These are phyloP conservation scores for Leccinum obscurum DNA, from an alignment of 768 basidiomycete genomes.

Conservation along the genomic window DNA sequence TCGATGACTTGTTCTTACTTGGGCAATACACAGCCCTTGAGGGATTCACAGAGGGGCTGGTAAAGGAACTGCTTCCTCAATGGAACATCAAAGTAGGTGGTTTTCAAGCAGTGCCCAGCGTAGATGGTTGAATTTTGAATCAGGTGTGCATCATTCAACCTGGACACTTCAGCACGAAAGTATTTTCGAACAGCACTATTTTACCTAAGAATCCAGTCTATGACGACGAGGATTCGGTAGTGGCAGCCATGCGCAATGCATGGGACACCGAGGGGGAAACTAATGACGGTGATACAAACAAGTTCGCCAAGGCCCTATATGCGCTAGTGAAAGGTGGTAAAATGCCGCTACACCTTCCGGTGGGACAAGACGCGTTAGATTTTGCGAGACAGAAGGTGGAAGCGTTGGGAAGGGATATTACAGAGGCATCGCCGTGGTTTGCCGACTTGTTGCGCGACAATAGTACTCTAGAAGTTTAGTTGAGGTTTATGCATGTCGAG, in stretches of 20 bases:
- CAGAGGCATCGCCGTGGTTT: conserved; percentile 4
- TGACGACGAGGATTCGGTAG: background rate
- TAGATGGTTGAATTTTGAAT: background rate
- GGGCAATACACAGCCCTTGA: background rate
- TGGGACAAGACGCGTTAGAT: conserved; percentile 7
- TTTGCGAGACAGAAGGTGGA: background rate
- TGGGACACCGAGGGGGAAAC: background rate
- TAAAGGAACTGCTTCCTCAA: background rate
- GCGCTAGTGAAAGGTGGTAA: background rate
- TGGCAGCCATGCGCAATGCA: background rate
- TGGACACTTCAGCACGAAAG: conserved; percentile 4
- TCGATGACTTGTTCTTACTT: background rate
- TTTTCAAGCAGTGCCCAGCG: background rate
- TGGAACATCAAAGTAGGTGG: background rate
- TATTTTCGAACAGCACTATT: background rate
- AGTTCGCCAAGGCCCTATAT: conserved; percentile 4
- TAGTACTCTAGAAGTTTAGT: background rate
- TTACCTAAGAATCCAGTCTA: background rate
- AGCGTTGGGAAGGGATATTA: background rate
- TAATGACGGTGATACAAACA: conserved; percentile 4
- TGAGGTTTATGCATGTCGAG: no score
- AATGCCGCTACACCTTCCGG: conserved; percentile 4
- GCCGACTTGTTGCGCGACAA: conserved; percentile 4
- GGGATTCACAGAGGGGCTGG: background rate
- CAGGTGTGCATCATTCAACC: background rate